Evolutionary conservation across 495 filamentous ascomycete genomes (phyloP), one percentile per base, ranked within the genome.

Genomic region (Ramalina intermedia): DNA sequence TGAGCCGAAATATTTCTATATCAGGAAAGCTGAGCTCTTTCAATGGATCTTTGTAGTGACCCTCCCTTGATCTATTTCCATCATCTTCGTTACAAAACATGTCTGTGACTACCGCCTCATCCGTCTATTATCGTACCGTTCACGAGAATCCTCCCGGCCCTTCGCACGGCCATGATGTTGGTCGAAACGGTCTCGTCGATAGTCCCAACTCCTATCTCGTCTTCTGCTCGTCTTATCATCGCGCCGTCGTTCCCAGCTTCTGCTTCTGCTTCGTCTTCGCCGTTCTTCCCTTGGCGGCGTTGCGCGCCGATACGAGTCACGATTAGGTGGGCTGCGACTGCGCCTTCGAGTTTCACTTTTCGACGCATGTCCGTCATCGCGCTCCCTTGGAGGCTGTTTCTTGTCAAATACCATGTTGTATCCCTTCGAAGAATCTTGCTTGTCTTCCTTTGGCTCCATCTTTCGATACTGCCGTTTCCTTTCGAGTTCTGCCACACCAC

Each of bases 401-500:
- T 82, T 80, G 53, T 93, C 85, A 64, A 91, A 85, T 2, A 98
- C 79, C 79, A 94, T 89, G 20, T 72, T 70, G 58, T 91, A 87
- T 13, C 73, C 66, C 41, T 75, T 66, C 20, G 58, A 61, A 23
- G 63, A 56, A 35, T 57, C 60, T n/a, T 55, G 65, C n/a, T 60
- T 56, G 16, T 63, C 65, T n/a, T 54, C 62, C 23, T 61, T 63
- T 27, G 64, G 57, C n/a, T 82, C 77, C 21, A 83, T 81, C 18
- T 78, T 79, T 48, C 87, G 75, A 60, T 96, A 98, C 54, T 96
- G 88, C 43, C 84, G 75, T 67, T 86, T 84, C 71, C 88, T 87
- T 67, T 96, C 88, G 42, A 98, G 66, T 51, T 79, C 75, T 36
- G 77, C 77, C 17, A 95, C 82, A 46, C 91, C 91, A 50, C 93